A percentile compares a stretch with the other conserved stretches of the same genome.
Conservation (phyloP, 345 rosid genomes). For the Geranium rotundifolium region DNA sequence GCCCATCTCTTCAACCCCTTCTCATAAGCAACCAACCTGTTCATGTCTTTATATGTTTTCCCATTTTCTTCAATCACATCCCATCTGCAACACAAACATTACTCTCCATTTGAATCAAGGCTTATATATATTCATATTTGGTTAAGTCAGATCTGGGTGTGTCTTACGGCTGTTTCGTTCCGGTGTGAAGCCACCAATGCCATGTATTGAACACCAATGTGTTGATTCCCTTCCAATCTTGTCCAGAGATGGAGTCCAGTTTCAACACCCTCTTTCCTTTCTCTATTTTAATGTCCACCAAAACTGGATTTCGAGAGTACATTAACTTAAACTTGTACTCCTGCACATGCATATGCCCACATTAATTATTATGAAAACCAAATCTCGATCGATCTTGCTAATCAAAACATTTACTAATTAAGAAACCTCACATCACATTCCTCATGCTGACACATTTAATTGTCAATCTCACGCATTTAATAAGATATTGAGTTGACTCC, state of each 20-base stretch:
- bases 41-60: slow-evolving; percentile 32
- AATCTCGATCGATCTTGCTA: too few relatives aligned
- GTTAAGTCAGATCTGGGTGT: too few relatives aligned
- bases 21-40: slow-evolving; percentile 45
- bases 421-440: too few relatives aligned
- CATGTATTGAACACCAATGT: slow-evolving; percentile 48
- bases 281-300: slow-evolving; percentile 41
- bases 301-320: slow-evolving; percentile 26
- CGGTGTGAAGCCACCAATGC: slow-evolving; percentile 71
- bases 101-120: too few relatives aligned
- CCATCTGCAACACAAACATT: slow-evolving; percentile 36
- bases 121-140: too few relatives aligned
- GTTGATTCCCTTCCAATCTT: slow-evolving; percentile 48
- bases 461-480: too few relatives aligned
- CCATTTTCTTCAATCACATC: slow-evolving; percentile 31
- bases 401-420: too few relatives aligned
- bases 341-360: slow-evolving; percentile 19
- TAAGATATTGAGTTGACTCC: too few relatives aligned
- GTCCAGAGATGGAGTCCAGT: slow-evolving; percentile 40
- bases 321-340: slow-evolving; percentile 26
- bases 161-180: slow-evolving; percentile 42
- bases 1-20: slow-evolving; percentile 66
- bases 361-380: too few relatives aligned
- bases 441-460: too few relatives aligned
- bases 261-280: slow-evolving; percentile 38